phyloP scores from a whole-genome alignment of 2,329 filamentous ascomycete genomes.

The Aspergillus aculeatus region DNA sequence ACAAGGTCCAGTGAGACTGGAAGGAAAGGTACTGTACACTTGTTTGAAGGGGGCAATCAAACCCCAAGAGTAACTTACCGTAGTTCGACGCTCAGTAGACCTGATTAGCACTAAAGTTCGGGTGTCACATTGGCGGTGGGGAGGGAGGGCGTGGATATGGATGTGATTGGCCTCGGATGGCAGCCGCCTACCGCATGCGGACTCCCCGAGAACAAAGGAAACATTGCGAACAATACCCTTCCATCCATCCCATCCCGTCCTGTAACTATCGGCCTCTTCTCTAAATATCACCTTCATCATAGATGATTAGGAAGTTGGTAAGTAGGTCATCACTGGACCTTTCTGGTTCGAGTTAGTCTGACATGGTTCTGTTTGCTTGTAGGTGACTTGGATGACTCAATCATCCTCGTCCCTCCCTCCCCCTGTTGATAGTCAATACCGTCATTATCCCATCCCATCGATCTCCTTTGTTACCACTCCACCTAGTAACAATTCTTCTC shows the following conservation, averaged over 20 bases:
- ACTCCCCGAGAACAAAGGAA: not conserved
- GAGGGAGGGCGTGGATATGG: not conserved
- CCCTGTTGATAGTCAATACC: not conserved
- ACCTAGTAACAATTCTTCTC: not conserved
- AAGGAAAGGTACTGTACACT: not conserved
- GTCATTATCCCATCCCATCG: not conserved
- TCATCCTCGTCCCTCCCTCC: not conserved
- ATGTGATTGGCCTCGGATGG: not conserved
- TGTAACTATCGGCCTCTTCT: not conserved
- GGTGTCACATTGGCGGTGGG: slow-evolving; percentile 6
- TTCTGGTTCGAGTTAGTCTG: not conserved
- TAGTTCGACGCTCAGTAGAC: too few relatives aligned
- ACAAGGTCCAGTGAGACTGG: too few relatives aligned
- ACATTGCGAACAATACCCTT: not conserved
- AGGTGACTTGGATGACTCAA: not conserved
- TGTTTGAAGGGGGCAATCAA: slow-evolving; percentile 1
- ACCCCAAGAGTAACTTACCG: too few relatives aligned
- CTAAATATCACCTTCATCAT: not conserved
- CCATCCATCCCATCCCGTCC: not conserved
- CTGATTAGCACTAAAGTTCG: not conserved
- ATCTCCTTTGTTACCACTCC: not conserved
- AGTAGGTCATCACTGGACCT: not conserved
- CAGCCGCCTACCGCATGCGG: not conserved
- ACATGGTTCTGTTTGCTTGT: too few relatives aligned
- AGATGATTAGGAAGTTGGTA: not conserved